These are phyloP conservation scores for Teunomyces kruisii DNA, from an alignment of 805 yeast species.

Conservation along the genomic window DNA sequence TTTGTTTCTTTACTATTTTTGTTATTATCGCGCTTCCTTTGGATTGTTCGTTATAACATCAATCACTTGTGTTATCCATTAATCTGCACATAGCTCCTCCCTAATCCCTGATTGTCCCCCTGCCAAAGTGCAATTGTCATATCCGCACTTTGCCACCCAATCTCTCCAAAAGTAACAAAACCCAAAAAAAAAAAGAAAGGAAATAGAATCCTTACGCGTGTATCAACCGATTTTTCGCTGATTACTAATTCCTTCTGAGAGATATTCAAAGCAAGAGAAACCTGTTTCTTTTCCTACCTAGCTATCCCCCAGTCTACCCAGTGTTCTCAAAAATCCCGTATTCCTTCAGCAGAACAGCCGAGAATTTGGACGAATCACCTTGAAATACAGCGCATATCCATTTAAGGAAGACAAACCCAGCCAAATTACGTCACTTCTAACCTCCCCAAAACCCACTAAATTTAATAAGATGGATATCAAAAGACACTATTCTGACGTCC, in stretches of 20 bases:
- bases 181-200: not conserved
- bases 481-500: constrained; percentile 26
- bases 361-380: not conserved
- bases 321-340: not conserved
- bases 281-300: not conserved
- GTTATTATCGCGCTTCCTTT: not conserved
- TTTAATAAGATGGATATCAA: constrained; percentile 14
- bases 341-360: not conserved
- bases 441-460: not conserved
- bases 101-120: not conserved
- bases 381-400: not conserved
- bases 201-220: not conserved
- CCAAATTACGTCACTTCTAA: no score
- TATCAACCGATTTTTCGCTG: not conserved
- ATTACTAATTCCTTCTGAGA: not conserved
- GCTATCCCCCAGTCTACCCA: not conserved
- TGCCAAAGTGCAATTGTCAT: not conserved
- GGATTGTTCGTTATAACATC: not conserved
- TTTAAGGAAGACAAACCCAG: no score
- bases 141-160: constrained; percentile 1
- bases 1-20: not conserved
- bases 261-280: not conserved
- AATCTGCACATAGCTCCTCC: not conserved
- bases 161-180: not conserved
- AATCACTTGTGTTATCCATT: not conserved